Evolutionary conservation across 352 stramenopile species (phyloP).

Genomic region (Phytopythium aichiense): DNA sequence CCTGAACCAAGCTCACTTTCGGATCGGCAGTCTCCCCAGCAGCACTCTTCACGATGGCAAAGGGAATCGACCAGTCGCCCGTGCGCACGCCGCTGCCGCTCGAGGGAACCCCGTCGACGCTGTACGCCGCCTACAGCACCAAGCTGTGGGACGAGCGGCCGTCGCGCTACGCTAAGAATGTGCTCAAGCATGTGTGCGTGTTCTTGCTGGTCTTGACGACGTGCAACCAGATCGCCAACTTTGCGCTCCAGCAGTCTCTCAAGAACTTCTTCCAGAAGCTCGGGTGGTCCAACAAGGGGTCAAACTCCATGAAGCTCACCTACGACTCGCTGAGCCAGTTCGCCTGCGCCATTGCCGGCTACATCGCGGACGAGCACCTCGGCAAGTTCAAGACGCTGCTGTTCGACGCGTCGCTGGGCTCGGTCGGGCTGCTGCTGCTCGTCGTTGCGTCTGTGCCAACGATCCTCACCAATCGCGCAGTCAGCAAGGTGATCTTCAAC

Average conservation of each 20-base stretch:
- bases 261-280: slow-evolving; percentile 65
- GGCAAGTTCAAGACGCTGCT: slow-evolving; percentile 33
- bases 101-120: slow-evolving; percentile 9
- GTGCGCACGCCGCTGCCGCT: slow-evolving; percentile 9
- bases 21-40: slow-evolving; percentile 5
- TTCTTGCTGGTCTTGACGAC: slow-evolving; percentile 51
- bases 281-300: slow-evolving; percentile 50
- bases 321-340: slow-evolving; percentile 67
- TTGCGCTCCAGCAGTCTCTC: slow-evolving; percentile 52
- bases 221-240: slow-evolving; percentile 49
- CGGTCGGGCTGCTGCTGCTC: slow-evolving; percentile 45
- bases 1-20: slow-evolving; percentile 9
- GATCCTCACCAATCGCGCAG: slow-evolving; percentile 22
- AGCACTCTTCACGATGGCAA: slow-evolving; percentile 12
- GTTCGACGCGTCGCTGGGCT: slow-evolving; percentile 24
- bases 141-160: slow-evolving; percentile 43
- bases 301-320: slow-evolving; percentile 57
- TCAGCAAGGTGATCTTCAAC: slow-evolving; percentile 45
- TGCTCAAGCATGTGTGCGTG: slow-evolving; percentile 52
- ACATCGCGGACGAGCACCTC: slow-evolving; percentile 56
- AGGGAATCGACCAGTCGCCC: slow-evolving; percentile 11
- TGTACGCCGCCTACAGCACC: slow-evolving; percentile 13
- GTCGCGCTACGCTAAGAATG: slow-evolving; percentile 46
- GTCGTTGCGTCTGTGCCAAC: slow-evolving; percentile 36
- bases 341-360: slow-evolving; percentile 47